Base-by-base conservation (phyloP, 805 yeast genomes). In the Candida alai region DNA sequence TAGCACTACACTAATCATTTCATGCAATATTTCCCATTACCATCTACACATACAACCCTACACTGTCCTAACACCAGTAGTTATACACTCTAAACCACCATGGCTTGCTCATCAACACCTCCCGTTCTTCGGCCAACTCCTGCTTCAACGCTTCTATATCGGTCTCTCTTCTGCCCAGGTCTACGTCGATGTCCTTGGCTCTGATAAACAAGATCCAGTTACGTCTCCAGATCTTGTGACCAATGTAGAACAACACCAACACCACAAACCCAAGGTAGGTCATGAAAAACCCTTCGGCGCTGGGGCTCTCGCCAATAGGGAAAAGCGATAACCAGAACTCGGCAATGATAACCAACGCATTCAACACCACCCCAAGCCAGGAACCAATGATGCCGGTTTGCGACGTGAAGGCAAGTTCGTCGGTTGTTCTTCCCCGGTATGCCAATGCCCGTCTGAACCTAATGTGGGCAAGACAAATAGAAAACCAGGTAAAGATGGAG, bases 321-420 rank as follows among this genome's bases (percentile, higher is more conserved):
- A 49, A 62, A 19, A 65, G 47, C 3, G 68, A 56, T n/a, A 64
- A 43, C 70, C 70, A 65, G 47, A 65, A 64, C 44, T 64, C 62
- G 9, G 68, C 70, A 25, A 65, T 50, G 23, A 65, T 47, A 5
- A 65, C 70, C 42, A 65, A 48, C n/a, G 50, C 38, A 42, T 56
- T 53, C 17, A 65, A 44, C 6, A 45, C 19, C 5, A 56, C 54
- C 12, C 68, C 65, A 30, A 55, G 55, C 34, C 47, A 41, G 2
- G 70, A 62, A 6, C 70, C 70, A 22, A 52, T 43, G 5, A 56
- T 45, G 8, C 69, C 68, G 5, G 67, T 59, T 39, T 58, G 67
- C 1, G 69, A 52, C 19, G 48, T 56, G 40, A 56, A 65, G 6
- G 56, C 51, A 31, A 65, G 44, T 36, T 63, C 69, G 35, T 55